phyloP scores from a whole-genome alignment of 2,329 filamentous ascomycete species.

The Fusarium sp. region DNA sequence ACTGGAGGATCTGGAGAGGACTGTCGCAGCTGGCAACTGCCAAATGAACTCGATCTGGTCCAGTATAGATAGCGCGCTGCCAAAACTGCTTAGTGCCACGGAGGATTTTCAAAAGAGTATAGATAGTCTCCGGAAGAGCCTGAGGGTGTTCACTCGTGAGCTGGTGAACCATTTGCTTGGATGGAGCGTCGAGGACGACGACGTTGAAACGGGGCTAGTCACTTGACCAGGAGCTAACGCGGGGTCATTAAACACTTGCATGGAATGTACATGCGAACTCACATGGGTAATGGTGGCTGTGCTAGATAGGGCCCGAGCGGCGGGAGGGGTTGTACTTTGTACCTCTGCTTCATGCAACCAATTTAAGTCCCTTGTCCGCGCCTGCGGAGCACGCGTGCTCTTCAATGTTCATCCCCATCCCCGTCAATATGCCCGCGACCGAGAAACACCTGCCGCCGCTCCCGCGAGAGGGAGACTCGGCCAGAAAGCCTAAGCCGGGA shows the following conservation, averaged over 20 bases:
- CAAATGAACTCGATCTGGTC: constrained; percentile 6
- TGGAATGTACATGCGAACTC: background rate
- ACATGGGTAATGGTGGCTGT: background rate
- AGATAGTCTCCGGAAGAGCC: constrained; percentile 7
- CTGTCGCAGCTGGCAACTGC: constrained; percentile 4
- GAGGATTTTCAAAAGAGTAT: constrained; percentile 13
- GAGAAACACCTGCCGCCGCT: background rate
- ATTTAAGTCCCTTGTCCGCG: background rate
- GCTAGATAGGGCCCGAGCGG: background rate
- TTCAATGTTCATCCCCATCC: background rate
- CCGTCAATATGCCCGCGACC: background rate
- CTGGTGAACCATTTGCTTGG: constrained; percentile 11
- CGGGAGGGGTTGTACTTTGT: background rate
- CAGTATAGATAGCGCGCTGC: constrained; percentile 6
- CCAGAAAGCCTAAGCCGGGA: background rate
- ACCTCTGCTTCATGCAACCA: background rate
- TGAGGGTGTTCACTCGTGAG: constrained; percentile 11
- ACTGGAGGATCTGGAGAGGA: constrained; percentile 7
- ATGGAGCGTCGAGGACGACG: background rate
- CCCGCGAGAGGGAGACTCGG: background rate
- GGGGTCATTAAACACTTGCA: background rate
- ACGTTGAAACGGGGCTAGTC: constrained; percentile 7
- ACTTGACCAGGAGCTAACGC: background rate
- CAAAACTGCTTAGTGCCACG: background rate
- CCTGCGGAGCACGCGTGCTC: background rate